Base-by-base conservation (phyloP, 2,329 filamentous ascomycete genomes). In the Pseudogymnoascus sp. region DNA sequence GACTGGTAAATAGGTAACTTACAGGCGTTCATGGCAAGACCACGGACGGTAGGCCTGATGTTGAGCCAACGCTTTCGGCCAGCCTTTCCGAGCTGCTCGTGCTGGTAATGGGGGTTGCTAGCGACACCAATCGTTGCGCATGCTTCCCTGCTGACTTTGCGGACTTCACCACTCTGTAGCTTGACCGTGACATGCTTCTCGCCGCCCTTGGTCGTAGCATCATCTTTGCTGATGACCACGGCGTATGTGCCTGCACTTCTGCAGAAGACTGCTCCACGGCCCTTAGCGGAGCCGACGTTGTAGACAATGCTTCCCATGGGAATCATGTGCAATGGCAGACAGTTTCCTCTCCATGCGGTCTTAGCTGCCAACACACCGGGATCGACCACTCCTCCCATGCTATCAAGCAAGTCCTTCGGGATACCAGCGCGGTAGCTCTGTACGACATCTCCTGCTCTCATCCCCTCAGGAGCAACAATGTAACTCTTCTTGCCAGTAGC, bases 1-100 rank as follows among this genome's bases (percentile, higher is more conserved):
- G n/a, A 40, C 28, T 23, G 23, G 59, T 31, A 62, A 64, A 63
- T 14, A 44, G 63, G n/a, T 21, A 62, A 76, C 83, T 73, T 79
- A 91, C 89, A 86, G 75, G 93, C 92, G 81, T 99, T 99, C 96
- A 99, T 99, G 67, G 96, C 95, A 71, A 97, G 79, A 89, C 95
- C 96, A 81, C 96, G 88, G 50, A 99, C 95, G 0, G 95, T 97
- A 14, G 95, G 95, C 69, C 95, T 84, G 73, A 96, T 96, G 73
- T 95, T 95, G 69, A 97, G 78, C 93, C 92, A 97, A 73, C 95
- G 86, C 70, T 89, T 92, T 71, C 96, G 86, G 73, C 95, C 95
- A 70, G 95, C 95, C 80, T 99, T 99, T 71, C 96, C 96, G 64
- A 99, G 83, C 73, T 95, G 91, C 68, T 86, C 83, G 77, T 96